Base-by-base conservation (phyloP, 345 rosid species). In the Gossypium rotundifolium region DNA sequence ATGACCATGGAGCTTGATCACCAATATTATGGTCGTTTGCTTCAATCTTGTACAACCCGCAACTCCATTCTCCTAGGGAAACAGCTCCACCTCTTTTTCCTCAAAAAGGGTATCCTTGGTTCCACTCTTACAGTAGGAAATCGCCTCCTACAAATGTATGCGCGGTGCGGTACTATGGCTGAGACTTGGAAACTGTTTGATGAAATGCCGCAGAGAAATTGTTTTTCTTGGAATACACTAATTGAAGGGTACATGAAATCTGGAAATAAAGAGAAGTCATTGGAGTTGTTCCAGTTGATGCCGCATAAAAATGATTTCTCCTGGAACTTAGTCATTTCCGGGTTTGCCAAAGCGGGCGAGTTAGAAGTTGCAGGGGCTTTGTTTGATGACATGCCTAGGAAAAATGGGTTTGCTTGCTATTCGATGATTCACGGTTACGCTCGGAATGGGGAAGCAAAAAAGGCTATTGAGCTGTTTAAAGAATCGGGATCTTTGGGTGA, bases 181-280 rank as follows among this genome's bases (percentile, higher is more conserved):
- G 80, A 78, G 29, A 96, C 93, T 1, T 83, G 69, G 62, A 81
- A 69, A 3, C 17, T 92, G 87, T 90, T 90, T 82, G 87, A 89
- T 12, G 94, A 89, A 84, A 89, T 94, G 96, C 86, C 87, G 9
- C 76, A 70, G 0, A 85, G 84, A 78, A 94, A 89, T 79, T 76
- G 53, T 78, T 94, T 90, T 81, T 82, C 93, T 0, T 90, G 93
- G 93, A 91, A 91, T 83, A 82, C 88, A 1, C 79, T 91, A 81
- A 83, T 91, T 70, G 92, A 91, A 74, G 92, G 88, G 53, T 88
- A 85, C 60, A 75, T 91, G 88, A 89, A 78, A 29, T 76, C 63
- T n/a, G 90, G 92, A 27, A 63, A 83, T 11, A 81, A 70, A 55
- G 79, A 38, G 0, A 86, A 27, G 22, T 83, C 97, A 2, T 45